Evolutionary conservation across 2,329 filamentous ascomycete genomes (phyloP), one percentile per base, ranked within the genome.

Genomic region (Plenodomus biglobosus): DNA sequence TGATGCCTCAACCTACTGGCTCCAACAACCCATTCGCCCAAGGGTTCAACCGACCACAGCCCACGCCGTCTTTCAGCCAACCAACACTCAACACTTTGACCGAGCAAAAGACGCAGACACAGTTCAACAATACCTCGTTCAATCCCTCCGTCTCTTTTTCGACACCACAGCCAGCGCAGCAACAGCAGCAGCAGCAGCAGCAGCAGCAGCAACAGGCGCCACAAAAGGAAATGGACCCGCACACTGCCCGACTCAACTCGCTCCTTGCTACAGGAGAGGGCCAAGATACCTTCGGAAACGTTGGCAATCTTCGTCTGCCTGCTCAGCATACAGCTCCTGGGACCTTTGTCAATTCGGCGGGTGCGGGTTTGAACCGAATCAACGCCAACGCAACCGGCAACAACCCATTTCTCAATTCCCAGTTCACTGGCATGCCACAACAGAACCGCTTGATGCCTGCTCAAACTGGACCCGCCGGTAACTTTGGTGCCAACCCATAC

Each of bases 11-110:
- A 68, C 87, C 89, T 3, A 99, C 94, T 2, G 94, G 94, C 40
- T 97, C 94, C 15, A 99, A 99, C 78, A 99, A 99, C 69, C 94
- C 94, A 2, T 99, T 99, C 67, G 92, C 94, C 20, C 79, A 82
- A 11, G 81, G 86, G n/a, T 84, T 87, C 65, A 73, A 73, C 50
- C 77, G 80, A 48, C 75, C 81, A 58, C 75, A 85, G 78, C 65
- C 83, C 76, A 67, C 85, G 76, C 68, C 80, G 77, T 55, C 82
- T 8, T 63, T 65, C 40, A 78, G 82, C 7, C 83, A 88, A 50
- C 85, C 90, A 11, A 85, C 86, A 2, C 80, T 97, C 42, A 84
- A 84, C 60, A 84, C 86, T 3, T 78, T 96, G 15, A 86, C 86
- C 21, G 92, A 96, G 73, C 90, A 96, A 68, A 89, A 92, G 76